These are phyloP conservation scores for Camillea tinctor DNA, from an alignment of 2,329 filamentous ascomycete species.

Conservation along the genomic window DNA sequence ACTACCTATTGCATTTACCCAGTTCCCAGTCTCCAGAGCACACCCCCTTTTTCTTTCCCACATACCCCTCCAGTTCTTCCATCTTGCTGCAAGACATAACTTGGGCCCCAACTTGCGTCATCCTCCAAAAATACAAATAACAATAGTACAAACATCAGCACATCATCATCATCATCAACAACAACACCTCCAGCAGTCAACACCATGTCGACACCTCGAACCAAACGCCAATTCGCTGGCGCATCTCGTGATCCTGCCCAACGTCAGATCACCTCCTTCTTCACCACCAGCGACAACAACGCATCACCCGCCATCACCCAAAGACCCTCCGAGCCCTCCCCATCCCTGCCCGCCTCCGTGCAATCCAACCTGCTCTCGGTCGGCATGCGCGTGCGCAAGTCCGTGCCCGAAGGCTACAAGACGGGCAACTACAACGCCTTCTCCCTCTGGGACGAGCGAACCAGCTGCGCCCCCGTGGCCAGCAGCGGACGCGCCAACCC, in stretches of 20 bases:
- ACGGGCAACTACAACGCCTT: slow-evolving; percentile 58
- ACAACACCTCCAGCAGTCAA: not conserved
- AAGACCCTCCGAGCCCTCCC: slow-evolving; percentile 34
- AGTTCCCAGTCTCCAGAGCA: not conserved
- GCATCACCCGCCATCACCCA: slow-evolving; percentile 29
- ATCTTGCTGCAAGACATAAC: not conserved
- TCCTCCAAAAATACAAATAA: not conserved
- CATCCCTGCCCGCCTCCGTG: slow-evolving; percentile 60
- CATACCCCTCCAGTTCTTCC: not conserved
- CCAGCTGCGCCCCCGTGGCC: slow-evolving; percentile 14
- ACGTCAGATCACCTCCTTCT: slow-evolving; percentile 65
- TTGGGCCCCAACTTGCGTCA: slow-evolving; percentile 6
- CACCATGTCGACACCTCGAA: slow-evolving; percentile 53
- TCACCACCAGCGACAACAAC: slow-evolving; percentile 34
- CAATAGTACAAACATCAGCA: too few relatives aligned
- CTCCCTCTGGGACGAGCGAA: slow-evolving; percentile 48
- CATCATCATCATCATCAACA: slow-evolving; percentile 2
- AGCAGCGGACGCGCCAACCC: slow-evolving; percentile 26
- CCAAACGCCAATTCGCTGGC: slow-evolving; percentile 62
- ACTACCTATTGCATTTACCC: too few relatives aligned
- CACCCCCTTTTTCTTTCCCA: not conserved
- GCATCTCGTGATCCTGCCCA: slow-evolving; percentile 57
- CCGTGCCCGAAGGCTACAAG: slow-evolving; percentile 91
- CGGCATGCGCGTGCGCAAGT: slow-evolving; percentile 92
- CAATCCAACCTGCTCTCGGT: slow-evolving; percentile 86